Percentiles rank a stretch among this genome's conserved stretches.
Conservation (phyloP, 2,329 filamentous ascomycete genomes). For the Colletotrichum tanaceti region DNA sequence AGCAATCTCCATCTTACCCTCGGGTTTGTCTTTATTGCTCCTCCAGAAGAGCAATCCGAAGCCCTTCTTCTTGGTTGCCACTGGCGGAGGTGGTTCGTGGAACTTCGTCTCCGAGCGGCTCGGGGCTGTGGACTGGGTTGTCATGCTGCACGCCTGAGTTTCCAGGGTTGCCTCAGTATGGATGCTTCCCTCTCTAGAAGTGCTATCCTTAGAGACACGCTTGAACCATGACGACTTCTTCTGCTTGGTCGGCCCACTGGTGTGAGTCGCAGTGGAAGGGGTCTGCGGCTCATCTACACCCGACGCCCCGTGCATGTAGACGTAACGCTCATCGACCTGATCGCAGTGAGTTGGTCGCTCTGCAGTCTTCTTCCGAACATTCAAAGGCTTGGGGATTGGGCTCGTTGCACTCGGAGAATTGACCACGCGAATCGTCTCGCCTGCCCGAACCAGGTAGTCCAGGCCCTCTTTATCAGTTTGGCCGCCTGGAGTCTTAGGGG, state of each 20-base stretch:
- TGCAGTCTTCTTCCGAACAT: constrained; percentile 55
- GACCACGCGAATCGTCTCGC: constrained; percentile 68
- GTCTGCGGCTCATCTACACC: constrained; percentile 41
- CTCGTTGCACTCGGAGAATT: constrained; percentile 57
- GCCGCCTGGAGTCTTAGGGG: constrained; percentile 47
- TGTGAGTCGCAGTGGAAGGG: constrained; percentile 40
- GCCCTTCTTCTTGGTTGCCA: constrained; percentile 56
- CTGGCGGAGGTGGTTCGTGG: constrained; percentile 3
- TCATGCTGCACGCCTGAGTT: constrained; percentile 38
- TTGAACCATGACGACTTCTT: constrained; percentile 66
- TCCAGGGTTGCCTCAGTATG: constrained; percentile 32
- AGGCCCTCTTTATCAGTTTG: constrained; percentile 52
- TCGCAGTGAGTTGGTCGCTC: constrained; percentile 8
- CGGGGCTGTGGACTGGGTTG: constrained; percentile 36
- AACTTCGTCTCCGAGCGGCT: constrained; percentile 33
- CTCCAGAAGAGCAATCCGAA: constrained; percentile 69
- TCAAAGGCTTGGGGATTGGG: constrained; percentile 54
- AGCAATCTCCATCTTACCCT: constrained; percentile 58
- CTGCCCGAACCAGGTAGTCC: constrained; percentile 58
- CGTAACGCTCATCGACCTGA: constrained; percentile 43
- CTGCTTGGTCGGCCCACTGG: constrained; percentile 49
- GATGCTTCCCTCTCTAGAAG: constrained; percentile 40
- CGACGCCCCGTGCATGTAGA: constrained; percentile 44
- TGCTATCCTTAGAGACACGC: constrained; percentile 56
- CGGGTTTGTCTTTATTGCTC: constrained; percentile 55